phyloP scores from a whole-genome alignment of 495 filamentous ascomycete genomes.

The Glutinoglossum americanum region DNA sequence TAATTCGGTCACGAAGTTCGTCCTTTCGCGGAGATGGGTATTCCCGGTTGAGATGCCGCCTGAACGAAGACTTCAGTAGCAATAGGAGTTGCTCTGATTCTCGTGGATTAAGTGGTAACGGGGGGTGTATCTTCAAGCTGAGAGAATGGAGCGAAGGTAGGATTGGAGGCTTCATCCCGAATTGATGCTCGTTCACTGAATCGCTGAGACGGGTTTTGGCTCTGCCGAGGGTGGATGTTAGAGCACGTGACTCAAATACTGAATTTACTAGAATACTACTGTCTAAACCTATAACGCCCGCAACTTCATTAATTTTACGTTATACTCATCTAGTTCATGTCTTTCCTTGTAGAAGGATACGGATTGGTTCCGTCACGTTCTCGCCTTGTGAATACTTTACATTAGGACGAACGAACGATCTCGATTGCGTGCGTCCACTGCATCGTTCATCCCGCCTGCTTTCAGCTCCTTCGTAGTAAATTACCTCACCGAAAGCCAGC shows the following conservation, averaged over 20 bases:
- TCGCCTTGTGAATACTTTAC: background rate
- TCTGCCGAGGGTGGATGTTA: background rate
- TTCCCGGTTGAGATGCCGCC: conserved; percentile 44
- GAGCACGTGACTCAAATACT: background rate
- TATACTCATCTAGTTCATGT: background rate
- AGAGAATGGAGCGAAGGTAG: background rate
- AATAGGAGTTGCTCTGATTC: conserved; percentile 48
- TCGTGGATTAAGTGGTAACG: conserved; percentile 38
- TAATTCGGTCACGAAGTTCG: conserved; percentile 9
- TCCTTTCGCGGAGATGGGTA: conserved; percentile 18
- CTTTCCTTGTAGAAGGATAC: background rate
- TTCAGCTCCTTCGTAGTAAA: background rate
- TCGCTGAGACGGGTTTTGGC: background rate
- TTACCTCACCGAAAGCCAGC: background rate
- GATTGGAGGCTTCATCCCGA: background rate
- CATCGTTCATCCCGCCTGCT: background rate
- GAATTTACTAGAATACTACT: no score
- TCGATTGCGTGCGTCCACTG: background rate
- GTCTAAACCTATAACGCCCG: no score
- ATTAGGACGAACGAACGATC: no score
- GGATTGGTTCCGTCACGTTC: background rate
- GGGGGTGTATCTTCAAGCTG: conserved; percentile 38
- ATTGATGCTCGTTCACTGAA: background rate
- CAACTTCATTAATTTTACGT: no score
- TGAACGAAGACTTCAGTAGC: conserved; percentile 55